phyloP scores from a whole-genome alignment of 1,284 basidiomycete genomes.

The Leucoagaricus sp. region DNA sequence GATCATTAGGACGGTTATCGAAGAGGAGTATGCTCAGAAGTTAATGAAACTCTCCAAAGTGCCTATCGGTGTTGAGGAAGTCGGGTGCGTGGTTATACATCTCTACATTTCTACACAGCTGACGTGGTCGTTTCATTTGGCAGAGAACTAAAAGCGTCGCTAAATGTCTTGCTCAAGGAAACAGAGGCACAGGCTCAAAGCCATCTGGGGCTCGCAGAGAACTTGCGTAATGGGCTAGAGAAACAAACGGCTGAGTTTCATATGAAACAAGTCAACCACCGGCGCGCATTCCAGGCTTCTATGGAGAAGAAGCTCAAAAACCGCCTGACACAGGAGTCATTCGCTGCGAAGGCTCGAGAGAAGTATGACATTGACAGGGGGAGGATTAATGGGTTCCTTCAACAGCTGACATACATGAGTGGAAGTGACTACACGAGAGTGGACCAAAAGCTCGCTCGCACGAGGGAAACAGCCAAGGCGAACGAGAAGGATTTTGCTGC shows the following conservation, averaged over 20 bases:
- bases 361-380: conserved; percentile 94
- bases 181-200: conserved; percentile 79
- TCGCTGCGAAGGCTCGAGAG: conserved; percentile 86
- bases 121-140: neutral
- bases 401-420: conserved; percentile 86
- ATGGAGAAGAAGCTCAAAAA: conserved; percentile 89
- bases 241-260: conserved; percentile 64
- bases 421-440: conserved; percentile 93
- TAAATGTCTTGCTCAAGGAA: conserved; percentile 80
- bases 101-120: neutral
- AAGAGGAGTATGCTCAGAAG: conserved; percentile 93
- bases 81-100: conserved; percentile 61
- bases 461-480: conserved; percentile 83
- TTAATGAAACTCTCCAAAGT: conserved; percentile 82
- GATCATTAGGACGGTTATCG: conserved; percentile 68
- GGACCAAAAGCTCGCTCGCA: conserved; percentile 82
- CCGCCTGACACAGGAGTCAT: conserved; percentile 82
- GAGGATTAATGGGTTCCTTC: conserved; percentile 92
- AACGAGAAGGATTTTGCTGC: conserved; percentile 92
- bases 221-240: conserved; percentile 81
- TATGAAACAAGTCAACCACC: conserved; percentile 68
- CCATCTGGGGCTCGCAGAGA: conserved; percentile 69
- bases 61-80: conserved; percentile 84
- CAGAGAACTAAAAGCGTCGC: conserved; percentile 77
- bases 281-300: conserved; percentile 65